These are phyloP conservation scores for Spirogloea muscicola DNA, from an alignment of 139 green algal genomes.

Conservation along the genomic window DNA sequence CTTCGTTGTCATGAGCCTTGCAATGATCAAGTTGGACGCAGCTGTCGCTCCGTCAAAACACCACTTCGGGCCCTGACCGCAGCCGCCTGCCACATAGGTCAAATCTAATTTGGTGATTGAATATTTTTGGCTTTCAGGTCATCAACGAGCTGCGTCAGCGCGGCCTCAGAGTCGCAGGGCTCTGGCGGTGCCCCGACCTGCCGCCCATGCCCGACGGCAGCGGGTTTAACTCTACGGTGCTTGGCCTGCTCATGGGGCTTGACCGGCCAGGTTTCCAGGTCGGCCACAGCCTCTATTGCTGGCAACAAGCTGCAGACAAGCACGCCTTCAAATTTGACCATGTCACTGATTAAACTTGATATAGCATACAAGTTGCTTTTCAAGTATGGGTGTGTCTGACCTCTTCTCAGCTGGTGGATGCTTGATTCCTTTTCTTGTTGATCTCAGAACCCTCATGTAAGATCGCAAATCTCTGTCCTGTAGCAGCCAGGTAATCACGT, in stretches of 20 bases:
- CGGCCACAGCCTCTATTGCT: too few relatives aligned
- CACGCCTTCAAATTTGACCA: background rate
- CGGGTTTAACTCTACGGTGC: background rate
- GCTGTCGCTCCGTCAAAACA: too few relatives aligned
- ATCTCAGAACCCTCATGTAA: background rate
- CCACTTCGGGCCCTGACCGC: too few relatives aligned
- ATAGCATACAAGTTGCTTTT: background rate
- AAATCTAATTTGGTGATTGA: too few relatives aligned
- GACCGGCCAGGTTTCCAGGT: too few relatives aligned
- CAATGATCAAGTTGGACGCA: too few relatives aligned
- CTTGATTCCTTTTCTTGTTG: background rate
- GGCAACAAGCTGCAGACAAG: too few relatives aligned
- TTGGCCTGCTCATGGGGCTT: conserved; percentile 9
- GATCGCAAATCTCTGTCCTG: background rate
- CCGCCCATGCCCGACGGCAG: background rate
- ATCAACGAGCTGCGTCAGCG: background rate
- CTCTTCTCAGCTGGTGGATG: too few relatives aligned
- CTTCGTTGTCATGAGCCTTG: too few relatives aligned
- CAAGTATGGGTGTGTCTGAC: background rate
- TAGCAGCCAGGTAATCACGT: background rate
- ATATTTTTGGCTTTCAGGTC: conserved; percentile 1
- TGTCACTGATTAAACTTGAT: background rate
- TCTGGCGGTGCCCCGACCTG: background rate
- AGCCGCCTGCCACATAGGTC: too few relatives aligned
- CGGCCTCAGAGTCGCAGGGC: background rate